Percentiles rank a stretch among this genome's conserved stretches.
Conservation (phyloP, 331 rosid species). For the Rhamnella rubrinervis region DNA sequence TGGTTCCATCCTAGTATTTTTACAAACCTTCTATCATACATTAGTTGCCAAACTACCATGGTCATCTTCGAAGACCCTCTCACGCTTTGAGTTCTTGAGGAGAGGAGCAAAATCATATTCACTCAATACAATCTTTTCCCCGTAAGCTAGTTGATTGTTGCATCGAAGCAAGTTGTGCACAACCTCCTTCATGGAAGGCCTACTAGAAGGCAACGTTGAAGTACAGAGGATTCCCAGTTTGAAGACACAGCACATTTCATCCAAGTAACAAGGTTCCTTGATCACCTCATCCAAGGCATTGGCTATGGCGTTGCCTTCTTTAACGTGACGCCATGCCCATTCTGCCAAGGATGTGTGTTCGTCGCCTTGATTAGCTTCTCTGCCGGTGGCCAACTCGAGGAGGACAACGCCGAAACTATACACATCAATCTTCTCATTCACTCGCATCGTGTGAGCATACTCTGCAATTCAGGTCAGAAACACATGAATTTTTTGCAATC, state of each 20-base stretch:
- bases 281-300: conserved; percentile 58
- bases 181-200: conserved; percentile 83
- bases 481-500: neutral
- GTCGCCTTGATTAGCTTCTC: conserved; percentile 62
- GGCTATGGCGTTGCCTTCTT: conserved; percentile 35
- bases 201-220: conserved; percentile 29
- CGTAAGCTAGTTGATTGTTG: conserved; percentile 9
- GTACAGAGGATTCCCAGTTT: conserved; percentile 66
- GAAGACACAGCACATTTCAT: conserved; percentile 62
- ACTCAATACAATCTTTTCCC: conserved; percentile 26
- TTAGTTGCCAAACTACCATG: conserved; percentile 19
- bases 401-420: conserved; percentile 81
- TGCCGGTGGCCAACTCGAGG: conserved; percentile 72
- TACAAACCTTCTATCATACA: neutral
- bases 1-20: too few relatives aligned
- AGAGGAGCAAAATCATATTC: conserved; percentile 40
- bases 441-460: conserved; percentile 56
- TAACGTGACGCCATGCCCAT: conserved; percentile 60
- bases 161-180: conserved; percentile 31
- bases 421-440: conserved; percentile 79
- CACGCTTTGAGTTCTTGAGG: conserved; percentile 43
- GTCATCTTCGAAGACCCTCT: conserved; percentile 16
- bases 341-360: conserved; percentile 70
- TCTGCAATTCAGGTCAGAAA: conserved; percentile 42
- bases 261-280: conserved; percentile 42